Evolutionary conservation across 345 rosid genomes (phyloP), one percentile per base, ranked within the genome.

Genomic region (Lepidium sativum): DNA sequence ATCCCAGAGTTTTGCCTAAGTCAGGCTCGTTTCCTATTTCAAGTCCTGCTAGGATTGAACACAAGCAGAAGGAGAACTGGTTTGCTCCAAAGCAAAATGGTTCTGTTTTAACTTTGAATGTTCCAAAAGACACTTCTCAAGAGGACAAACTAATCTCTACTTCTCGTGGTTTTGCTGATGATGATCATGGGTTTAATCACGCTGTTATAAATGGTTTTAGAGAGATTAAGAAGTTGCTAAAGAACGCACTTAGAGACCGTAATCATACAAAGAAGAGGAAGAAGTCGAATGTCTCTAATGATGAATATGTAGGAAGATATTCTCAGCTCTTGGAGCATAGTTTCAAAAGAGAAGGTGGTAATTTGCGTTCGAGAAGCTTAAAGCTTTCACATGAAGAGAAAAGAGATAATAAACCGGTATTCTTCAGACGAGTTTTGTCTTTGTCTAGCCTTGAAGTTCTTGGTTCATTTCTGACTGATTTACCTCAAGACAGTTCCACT

Each of bases 1-100:
- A 69, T 70, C 68, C 76, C 27, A 71, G 54, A 41, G 80, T 70
- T 44, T 70, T 94, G 42, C 80, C 70, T 12, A 90, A 82, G 71
- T 88, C 97, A 51, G 88, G 82, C n/a, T 90, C 97, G 38, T 94
- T 87, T 86, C 97, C 99, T 4, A 37, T 78, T 9, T 44, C 83
- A 2, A 62, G 69, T 31, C 84, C 88, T 9, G 80, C 78, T 71
- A 83, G 79, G 25, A 82, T 94, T 29, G 80, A 86, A 49, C 84
- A 86, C 74, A 94, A 94, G 83, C 80, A 68, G 75, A 78, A 57
- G 17, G 99, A 94, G 72, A 60, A 69, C 66, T 88, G 96, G 99
- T 78, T 79, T 53, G 72, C 63, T 56, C 79, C 68, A 1, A 84
- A 70, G 40, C 70, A 58, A 41, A 79, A 73, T 41, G 79, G 57